These are phyloP conservation scores for Naganishia randhawae DNA, from an alignment of 768 basidiomycete species.

Conservation along the genomic window DNA sequence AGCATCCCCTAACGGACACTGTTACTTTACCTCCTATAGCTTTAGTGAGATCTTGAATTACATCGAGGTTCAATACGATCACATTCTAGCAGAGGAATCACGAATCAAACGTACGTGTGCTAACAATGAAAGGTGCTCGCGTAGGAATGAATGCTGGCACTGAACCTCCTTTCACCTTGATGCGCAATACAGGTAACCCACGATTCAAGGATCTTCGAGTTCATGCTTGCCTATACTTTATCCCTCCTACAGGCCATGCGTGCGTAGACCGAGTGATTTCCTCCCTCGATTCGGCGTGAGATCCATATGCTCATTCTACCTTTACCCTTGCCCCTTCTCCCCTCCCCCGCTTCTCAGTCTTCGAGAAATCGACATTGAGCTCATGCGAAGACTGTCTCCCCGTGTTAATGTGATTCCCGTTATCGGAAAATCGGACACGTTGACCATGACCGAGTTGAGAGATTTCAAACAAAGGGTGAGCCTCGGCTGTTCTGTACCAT, in stretches of 20 bases:
- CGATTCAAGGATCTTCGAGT: constrained; percentile 97
- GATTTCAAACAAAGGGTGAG: constrained; percentile 88
- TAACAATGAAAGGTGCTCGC: not conserved
- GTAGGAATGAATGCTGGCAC: not conserved
- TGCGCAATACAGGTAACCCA: constrained; percentile 3
- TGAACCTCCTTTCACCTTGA: not conserved
- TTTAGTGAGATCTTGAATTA: constrained; percentile 96
- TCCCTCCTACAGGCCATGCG: constrained; percentile 97
- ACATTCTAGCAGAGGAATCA: constrained; percentile 96
- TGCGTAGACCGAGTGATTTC: too few relatives aligned
- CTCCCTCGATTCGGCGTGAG: too few relatives aligned
- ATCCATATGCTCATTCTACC: not conserved
- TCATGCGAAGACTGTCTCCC: constrained; percentile 96
- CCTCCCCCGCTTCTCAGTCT: constrained; percentile 51
- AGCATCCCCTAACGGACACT: not conserved
- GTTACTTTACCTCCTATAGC: constrained; percentile 52
- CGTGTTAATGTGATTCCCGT: constrained; percentile 99
- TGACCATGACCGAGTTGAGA: constrained; percentile 86
- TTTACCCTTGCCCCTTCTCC: not conserved
- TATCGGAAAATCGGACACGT: constrained; percentile 86
- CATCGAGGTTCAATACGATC: constrained; percentile 97
- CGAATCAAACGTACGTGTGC: constrained; percentile 74
- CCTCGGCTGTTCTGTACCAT: constrained; percentile 55
- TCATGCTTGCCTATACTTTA: constrained; percentile 95
- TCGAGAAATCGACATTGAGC: constrained; percentile 97